These are phyloP conservation scores for Aspergillus novoparasiticus DNA, from an alignment of 2,329 filamentous ascomycete species.

Conservation along the genomic window DNA sequence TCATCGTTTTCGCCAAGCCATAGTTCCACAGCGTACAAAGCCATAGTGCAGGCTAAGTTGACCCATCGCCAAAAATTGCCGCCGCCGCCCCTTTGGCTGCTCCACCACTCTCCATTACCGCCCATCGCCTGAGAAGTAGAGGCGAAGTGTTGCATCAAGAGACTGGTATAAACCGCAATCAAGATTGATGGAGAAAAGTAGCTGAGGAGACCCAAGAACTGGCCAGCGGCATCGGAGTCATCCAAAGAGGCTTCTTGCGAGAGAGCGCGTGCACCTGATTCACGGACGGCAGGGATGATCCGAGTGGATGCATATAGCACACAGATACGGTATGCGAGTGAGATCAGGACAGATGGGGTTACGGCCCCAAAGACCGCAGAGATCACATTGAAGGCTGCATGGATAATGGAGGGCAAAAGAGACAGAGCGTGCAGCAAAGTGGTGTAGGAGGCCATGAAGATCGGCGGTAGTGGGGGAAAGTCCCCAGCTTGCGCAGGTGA, in stretches of 20 bases:
- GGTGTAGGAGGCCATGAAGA: slow-evolving; percentile 98
- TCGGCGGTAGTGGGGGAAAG: slow-evolving; percentile 92
- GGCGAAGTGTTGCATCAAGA: slow-evolving; percentile 93
- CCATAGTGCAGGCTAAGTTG: slow-evolving; percentile 87
- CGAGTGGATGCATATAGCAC: slow-evolving; percentile 94
- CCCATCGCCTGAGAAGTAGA: slow-evolving; percentile 64
- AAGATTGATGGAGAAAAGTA: slow-evolving; percentile 96
- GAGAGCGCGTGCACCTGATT: slow-evolving; percentile 79
- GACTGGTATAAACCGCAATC: slow-evolving; percentile 93
- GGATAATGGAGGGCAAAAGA: slow-evolving; percentile 78
- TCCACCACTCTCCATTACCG: slow-evolving; percentile 75
- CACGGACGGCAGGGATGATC: slow-evolving; percentile 90
- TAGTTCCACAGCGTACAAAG: slow-evolving; percentile 84
- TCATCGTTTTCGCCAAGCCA: slow-evolving; percentile 75
- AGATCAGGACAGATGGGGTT: slow-evolving; percentile 93
- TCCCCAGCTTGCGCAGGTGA: slow-evolving; percentile 64
- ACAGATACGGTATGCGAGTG: slow-evolving; percentile 86
- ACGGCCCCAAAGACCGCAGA: slow-evolving; percentile 93
- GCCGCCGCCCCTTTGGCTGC: slow-evolving; percentile 77
- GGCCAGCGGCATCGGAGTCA: slow-evolving; percentile 79
- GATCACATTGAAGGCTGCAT: slow-evolving; percentile 81
- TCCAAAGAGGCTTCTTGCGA: slow-evolving; percentile 84
- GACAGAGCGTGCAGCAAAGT: slow-evolving; percentile 83
- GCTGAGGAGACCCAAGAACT: slow-evolving; percentile 78
- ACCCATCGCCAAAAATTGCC: slow-evolving; percentile 93